Base-by-base conservation (phyloP, 148 eudicot genomes). In the Rhododendron molle region DNA sequence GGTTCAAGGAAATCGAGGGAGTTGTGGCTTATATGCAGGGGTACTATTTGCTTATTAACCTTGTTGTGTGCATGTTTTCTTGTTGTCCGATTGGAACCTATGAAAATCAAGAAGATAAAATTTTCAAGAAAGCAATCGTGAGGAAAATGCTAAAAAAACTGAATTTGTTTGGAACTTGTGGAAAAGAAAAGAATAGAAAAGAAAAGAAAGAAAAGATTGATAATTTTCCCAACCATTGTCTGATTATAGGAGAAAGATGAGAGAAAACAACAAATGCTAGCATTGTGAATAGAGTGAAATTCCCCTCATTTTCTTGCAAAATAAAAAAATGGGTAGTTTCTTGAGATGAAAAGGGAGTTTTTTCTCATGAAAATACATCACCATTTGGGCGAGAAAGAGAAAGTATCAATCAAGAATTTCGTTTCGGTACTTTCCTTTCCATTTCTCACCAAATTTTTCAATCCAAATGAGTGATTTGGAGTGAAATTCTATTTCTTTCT, bases 21-120 rank as follows among this genome's bases (percentile, higher is more conserved):
- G 88, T 91, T 0, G 98, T 95, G 20, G 99, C 98, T 2, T 95
- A 95, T 50, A 97, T 97, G 99, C 89, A 92, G n/a, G 98, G 96
- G 5, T 65, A 65, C 71, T 65, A 4, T 65, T 65, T 2, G 3
- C 23, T 16, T 3, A 4, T 16, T 16, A 56, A 15, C 12, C 8
- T 46, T 46, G 49, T 46, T 46, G 0, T 40, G 49, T 46, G 49
- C 56, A 52, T 52, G 18, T 52, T 52, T 15, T 13, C 1, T 52
- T 52, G 15, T 15, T 13, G 16, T 52, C 20, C 56, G 5, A 4
- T 52, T 52, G 56, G 56, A 52, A 52, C 5, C 20, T 52, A 52
- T 52, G 56, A 52, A 52, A 52, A 13, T 13, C 4, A 52, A 52
- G 56, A 14, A 52, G 56, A 3, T 3, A 13, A 0, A 50, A 14